Percentiles rank a stretch among this genome's conserved stretches.
Conservation (phyloP, 2,329 filamentous ascomycete genomes). For the Trichoderma koningiopsis region DNA sequence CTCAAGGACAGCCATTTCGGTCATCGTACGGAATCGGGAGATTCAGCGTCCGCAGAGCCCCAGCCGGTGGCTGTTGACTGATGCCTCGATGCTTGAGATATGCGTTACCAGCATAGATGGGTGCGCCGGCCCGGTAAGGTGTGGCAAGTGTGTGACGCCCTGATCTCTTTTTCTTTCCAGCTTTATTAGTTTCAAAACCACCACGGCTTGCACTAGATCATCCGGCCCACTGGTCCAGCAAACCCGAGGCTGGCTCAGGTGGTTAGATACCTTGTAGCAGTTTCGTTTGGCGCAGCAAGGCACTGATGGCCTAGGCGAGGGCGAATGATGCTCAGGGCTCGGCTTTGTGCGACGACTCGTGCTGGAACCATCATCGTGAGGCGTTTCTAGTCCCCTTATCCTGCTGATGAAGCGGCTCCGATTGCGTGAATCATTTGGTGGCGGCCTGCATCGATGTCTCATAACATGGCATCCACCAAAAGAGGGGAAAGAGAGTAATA, state of each 20-base stretch:
- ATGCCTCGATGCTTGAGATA: background rate
- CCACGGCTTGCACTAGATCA: slow-evolving; percentile 8
- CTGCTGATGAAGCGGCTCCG: slow-evolving; percentile 16
- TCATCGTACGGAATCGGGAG: background rate
- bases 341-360: slow-evolving; percentile 17
- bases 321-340: slow-evolving; percentile 7
- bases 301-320: slow-evolving; percentile 2
- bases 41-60: background rate
- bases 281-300: background rate
- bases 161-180: background rate
- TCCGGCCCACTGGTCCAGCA: slow-evolving; percentile 2
- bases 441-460: slow-evolving; percentile 17
- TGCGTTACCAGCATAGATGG: background rate
- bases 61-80: background rate
- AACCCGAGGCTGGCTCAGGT: background rate
- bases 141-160: slow-evolving; percentile 14
- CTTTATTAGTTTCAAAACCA: slow-evolving; percentile 17
- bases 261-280: background rate
- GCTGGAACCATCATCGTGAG: slow-evolving; percentile 12
- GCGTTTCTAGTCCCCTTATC: slow-evolving; percentile 7
- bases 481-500: background rate
- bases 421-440: slow-evolving; percentile 23
- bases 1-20: slow-evolving; percentile 5
- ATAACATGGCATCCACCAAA: slow-evolving; percentile 10
- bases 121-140: slow-evolving; percentile 3